Base-by-base conservation (phyloP, 345 rosid genomes). In the Odontarrhena argentea region DNA sequence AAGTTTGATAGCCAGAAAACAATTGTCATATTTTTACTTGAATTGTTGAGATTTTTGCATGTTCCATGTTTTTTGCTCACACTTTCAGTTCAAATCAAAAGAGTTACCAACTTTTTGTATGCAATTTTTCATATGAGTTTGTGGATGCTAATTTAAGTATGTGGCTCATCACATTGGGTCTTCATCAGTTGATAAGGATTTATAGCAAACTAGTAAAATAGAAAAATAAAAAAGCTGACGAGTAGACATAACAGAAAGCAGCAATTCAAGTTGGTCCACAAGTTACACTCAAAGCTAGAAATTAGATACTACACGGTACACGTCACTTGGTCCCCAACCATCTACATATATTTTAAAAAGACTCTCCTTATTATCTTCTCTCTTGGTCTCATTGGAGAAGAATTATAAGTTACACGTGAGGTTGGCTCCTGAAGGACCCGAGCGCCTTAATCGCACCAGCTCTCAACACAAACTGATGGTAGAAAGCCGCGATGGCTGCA, bases 401-500 rank as follows among this genome's bases (percentile, higher is more conserved):
- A 32, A 28, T 12, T 54, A 56, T 10, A 73, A 60, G 25, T 48
- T 52, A 81, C 12, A 77, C 73, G 44, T 49, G 60, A 59, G 83
- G 55, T 36, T 74, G 78, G 85, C 87, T 78, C 78, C 78, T 79
- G 83, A 83, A 80, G 32, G 92, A 84, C 5, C 76, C 85, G 12
- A 79, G 77, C n/a, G 86, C 86, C 76, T 80, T 84, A 22, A 59
- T 59, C 8, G 83, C 86, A 6, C 67, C 79, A 14, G 87, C 92
- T 57, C 89, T 76, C 60, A 87, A 68, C 59, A 87, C 71, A 74
- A 30, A 73, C 78, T 84, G 89, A 78, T 86, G 84, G 55, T 84
- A 86, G 76, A 84, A 63, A 46, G 89, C 81, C 3, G 92, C 92
- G 34, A 83, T 61, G 40, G 87, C 82, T 43, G 92, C 87, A 38